Evolutionary conservation across 2,329 filamentous ascomycete species (phyloP).

Genomic region (Sphaerulina vaccinii): DNA sequence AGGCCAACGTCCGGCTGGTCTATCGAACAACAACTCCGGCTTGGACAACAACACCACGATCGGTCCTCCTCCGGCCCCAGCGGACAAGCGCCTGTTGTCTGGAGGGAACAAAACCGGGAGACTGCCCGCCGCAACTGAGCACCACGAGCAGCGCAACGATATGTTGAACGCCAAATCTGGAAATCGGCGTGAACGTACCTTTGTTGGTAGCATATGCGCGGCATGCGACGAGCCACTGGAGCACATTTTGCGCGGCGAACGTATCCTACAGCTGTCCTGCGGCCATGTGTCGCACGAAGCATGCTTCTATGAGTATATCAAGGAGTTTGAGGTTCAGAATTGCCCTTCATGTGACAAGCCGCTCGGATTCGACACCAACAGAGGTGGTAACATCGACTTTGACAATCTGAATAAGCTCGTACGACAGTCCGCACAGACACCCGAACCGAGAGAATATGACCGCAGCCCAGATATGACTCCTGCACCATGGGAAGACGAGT

Average conservation of each 20-base stretch:
- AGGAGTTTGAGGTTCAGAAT: slow-evolving; percentile 88
- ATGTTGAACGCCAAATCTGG: slow-evolving; percentile 36
- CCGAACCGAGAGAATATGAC: slow-evolving; percentile 38
- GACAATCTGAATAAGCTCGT: slow-evolving; percentile 95
- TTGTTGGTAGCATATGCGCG: slow-evolving; percentile 90
- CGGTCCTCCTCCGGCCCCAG: slow-evolving; percentile 7
- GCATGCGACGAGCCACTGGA: slow-evolving; percentile 96
- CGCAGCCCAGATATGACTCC: slow-evolving; percentile 39
- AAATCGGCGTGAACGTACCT: slow-evolving; percentile 79
- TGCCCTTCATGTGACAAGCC: slow-evolving; percentile 93
- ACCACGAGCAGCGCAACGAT: slow-evolving; percentile 27
- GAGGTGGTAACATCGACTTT: slow-evolving; percentile 75
- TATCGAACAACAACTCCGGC: neutral
- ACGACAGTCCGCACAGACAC: slow-evolving; percentile 67
- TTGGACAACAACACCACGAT: slow-evolving; percentile 3
- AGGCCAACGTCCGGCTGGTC: slow-evolving; percentile 15
- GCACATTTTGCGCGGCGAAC: slow-evolving; percentile 89
- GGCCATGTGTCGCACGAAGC: slow-evolving; percentile 97
- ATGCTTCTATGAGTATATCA: slow-evolving; percentile 98
- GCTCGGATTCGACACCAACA: slow-evolving; percentile 84
- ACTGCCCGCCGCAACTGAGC: slow-evolving; percentile 23
- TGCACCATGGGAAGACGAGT: slow-evolving; percentile 61
- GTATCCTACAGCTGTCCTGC: slow-evolving; percentile 93
- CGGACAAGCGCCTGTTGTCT: slow-evolving; percentile 17
- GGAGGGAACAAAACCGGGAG: slow-evolving; percentile 17